Base-by-base conservation (phyloP, 208 protist genomes). In the Trypanosoma cruzi region DNA sequence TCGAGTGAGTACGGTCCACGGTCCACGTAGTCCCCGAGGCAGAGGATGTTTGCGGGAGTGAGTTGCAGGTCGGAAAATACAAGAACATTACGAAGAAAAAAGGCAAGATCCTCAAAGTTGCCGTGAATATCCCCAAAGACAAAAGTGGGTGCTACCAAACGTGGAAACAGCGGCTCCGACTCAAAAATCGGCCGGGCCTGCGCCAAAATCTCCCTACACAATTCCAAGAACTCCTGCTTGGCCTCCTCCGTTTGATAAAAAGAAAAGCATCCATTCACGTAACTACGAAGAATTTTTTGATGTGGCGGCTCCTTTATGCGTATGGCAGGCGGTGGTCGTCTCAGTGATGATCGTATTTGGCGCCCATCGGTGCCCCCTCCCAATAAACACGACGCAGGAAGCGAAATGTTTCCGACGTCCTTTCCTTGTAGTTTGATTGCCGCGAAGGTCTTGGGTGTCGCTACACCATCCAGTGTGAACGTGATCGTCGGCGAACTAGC, bases 121-220 rank as follows among this genome's bases (percentile, higher is more conserved):
- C 90, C 90, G 74, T 95, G 90, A 57, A 95, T 88, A 71, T 95
- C 90, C 26, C 90, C 90, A 36, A 93, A 81, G 26, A 95, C 80
- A 71, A 81, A 90, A 11, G 75, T 77, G 4, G 85, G 85, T 7
- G 85, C 81, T 48, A 66, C 67, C 56, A 90, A 48, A 20, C 61
- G 64, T 14, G 94, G 82, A 54, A 94, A 88, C 7, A 94, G 78
- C 10, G 80, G 78, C 52, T 96, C 88, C 46, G 78, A 64, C 81
- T 88, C 80, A 11, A 87, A 74, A 40, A 90, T 76, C n/a, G 74
- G 69, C 5, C 69, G 68, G 60, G 80, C 79, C 68, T 84, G 85
- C 8, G 66, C 75, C 7, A 86, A 62, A 24, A 90, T 73, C 22
- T 71, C 58, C 57, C 86, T 70, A 76, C 75, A 90, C 49, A 87